Conservation (phyloP, 768 basidiomycete genomes). For the Pleurotus eryngii region DNA sequence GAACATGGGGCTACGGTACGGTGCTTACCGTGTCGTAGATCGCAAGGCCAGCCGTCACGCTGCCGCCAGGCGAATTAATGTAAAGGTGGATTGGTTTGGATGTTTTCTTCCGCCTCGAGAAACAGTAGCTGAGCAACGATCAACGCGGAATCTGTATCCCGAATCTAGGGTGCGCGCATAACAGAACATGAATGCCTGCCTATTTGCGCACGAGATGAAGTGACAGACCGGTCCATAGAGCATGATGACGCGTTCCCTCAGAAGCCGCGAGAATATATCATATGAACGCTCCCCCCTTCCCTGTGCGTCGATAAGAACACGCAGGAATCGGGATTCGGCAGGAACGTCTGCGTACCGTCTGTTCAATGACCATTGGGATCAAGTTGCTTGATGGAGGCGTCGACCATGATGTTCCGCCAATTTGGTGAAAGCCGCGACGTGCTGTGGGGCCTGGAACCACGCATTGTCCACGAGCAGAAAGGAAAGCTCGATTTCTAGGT, state of each 20-base stretch:
- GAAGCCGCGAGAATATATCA: slow-evolving; percentile 92
- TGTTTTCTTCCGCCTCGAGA: slow-evolving; percentile 90
- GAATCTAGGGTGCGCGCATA: slow-evolving; percentile 51
- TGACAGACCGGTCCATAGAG: slow-evolving; percentile 81
- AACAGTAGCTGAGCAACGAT: slow-evolving; percentile 91
- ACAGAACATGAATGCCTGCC: no score
- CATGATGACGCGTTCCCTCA: slow-evolving; percentile 94
- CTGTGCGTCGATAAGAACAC: slow-evolving; percentile 31
- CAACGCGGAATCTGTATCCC: slow-evolving; percentile 84
- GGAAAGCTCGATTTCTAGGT: neutral
- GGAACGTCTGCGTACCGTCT: slow-evolving; percentile 54
- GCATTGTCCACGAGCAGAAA: neutral
- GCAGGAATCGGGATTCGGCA: slow-evolving; percentile 1
- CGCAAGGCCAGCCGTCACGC: slow-evolving; percentile 92
- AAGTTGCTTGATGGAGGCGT: slow-evolving; percentile 54
- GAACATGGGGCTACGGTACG: neutral
- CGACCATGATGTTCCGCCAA: slow-evolving; percentile 42
- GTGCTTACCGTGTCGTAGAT: slow-evolving; percentile 90
- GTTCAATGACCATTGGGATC: slow-evolving; percentile 92
- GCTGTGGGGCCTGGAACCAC: slow-evolving; percentile 6
- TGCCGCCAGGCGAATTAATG: slow-evolving; percentile 95
- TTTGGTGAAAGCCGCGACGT: slow-evolving; percentile 50
- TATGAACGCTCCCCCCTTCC: slow-evolving; percentile 87
- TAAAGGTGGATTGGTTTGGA: slow-evolving; percentile 94
- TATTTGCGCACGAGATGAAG: neutral